phyloP scores from a whole-genome alignment of 352 stramenopile genomes.

The Elongisporangium undulatum region DNA sequence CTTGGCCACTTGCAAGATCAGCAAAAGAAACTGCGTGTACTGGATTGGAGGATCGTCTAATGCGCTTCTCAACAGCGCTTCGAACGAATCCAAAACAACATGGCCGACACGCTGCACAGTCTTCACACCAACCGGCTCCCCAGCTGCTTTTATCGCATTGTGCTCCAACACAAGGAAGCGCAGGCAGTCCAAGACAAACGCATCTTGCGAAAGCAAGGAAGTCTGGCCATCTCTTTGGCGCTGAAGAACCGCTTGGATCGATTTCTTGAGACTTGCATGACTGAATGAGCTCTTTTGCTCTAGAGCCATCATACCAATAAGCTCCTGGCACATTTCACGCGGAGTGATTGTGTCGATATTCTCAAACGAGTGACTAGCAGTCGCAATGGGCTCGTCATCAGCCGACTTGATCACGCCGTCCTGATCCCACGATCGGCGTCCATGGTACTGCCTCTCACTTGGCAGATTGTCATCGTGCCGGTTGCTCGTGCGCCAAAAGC shows the following conservation, averaged over 20 bases:
- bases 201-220: background rate
- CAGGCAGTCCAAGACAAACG: conserved; percentile 18
- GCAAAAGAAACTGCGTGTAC: conserved; percentile 1
- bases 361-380: conserved; percentile 22
- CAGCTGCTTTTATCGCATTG: background rate
- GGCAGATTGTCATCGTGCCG: conserved; percentile 10
- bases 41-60: conserved; percentile 3
- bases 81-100: conserved; percentile 52
- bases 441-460: conserved; percentile 49
- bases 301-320: conserved; percentile 21
- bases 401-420: conserved; percentile 53
- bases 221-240: conserved; percentile 3
- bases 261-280: conserved; percentile 35
- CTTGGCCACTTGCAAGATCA: conserved; percentile 22
- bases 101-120: conserved; percentile 46
- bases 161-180: conserved; percentile 6
- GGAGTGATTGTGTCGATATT: conserved; percentile 21
- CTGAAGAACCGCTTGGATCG: conserved; percentile 26
- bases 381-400: conserved; percentile 15
- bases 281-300: conserved; percentile 15
- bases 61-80: conserved; percentile 5
- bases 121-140: conserved; percentile 13
- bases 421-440: conserved; percentile 23
- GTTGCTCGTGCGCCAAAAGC: conserved; percentile 33
- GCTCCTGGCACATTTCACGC: conserved; percentile 19